Evolutionary conservation across 306 rosid genomes (phyloP), one percentile per base, ranked within the genome.

Genomic region (Castanea crenata): DNA sequence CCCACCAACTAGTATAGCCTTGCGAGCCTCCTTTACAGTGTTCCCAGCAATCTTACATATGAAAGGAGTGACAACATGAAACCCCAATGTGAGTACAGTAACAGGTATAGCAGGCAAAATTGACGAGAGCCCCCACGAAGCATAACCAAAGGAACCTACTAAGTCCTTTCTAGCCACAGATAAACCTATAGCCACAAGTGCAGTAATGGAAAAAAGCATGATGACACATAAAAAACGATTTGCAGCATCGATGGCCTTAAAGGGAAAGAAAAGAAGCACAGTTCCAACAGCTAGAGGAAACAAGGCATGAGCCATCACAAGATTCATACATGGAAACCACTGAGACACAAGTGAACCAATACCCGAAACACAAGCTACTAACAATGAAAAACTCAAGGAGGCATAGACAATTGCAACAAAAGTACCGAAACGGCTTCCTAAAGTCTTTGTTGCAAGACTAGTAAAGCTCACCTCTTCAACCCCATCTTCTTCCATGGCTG

Each of bases 51-150:
- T 72, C 75, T 78, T 90, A 74, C 94, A 90, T 5, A 88, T 86
- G 57, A 90, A 88, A 61, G 88, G 91, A 57, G 90, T 90, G 44
- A 84, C 81, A 5, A 90, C 92, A 86, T 90, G 94, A 82, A 88
- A 90, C 21, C 94, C 89, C 76, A 88, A 76, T 6, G 90, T 86
- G 55, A 90, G 81, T 1, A 90, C 90, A 29, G 88, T 82, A 25
- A 86, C 86, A 0, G 88, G 94, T 57, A 90, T 84, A 27, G 86
- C 83, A 3, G 89, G 90, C 46, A 83, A 77, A 23, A 88, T 81
- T 5, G 87, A 84, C 0, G 86, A 81, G 46, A 84, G 20, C 4
- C 70, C 25, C 94, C 94, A 88, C 5, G 84, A 88, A 54, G 84
- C 74, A 31, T 74, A 41, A 46, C 70, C 75, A 68, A 90, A 76